Evolutionary conservation across 192 early-diverging fungal species (phyloP), one percentile per base, ranked within the genome.

Genomic region (Globomyces pollinis-pini): DNA sequence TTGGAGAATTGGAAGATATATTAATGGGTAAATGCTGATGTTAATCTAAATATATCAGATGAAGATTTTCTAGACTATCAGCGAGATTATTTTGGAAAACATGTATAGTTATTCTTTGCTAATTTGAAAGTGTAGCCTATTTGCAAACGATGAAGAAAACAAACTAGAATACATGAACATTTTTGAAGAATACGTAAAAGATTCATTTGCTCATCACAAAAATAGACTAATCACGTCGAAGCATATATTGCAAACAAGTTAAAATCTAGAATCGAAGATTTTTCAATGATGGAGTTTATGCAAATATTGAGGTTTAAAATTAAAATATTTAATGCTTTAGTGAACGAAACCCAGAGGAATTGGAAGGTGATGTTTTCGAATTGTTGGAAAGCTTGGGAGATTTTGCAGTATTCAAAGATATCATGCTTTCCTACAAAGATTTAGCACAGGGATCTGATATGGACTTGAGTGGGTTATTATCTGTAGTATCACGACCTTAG

Each of bases 311-410:
- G 62, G 75, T 74, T 47, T 30, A n/a, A 31, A 12, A 31, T 66
- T 56, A 8, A 34, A 18, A 2, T 49, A 33, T 43, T 2, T 16
- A 51, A 36, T 36, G 13, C 30, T 7, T 47, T 47, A 47, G 44
- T 20, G 44, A 47, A 26, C 6, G 44, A 47, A 47, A 61, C 16
- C 30, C 58, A 1, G 75, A 77, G 32, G 49, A 70, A 43, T 42
- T 71, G 3, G 64, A 75, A 30, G 78, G 79, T 32, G 79, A 81
- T 41, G 78, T 81, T 4, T 81, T 81, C 67, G 79, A 81, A 21
- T 62, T 81, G 35, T 38, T 81, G 50, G 51, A 24, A 33, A 69
- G 52, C 16, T 52, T 81, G 6, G 79, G 67, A 12, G 77, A 81
- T 56, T 81, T 81, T 54, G 59, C 50, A 11, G 56, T 62, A 3